Conservation (phyloP, 2,329 filamentous ascomycete genomes). For the Purpureocillium lavendulum region DNA sequence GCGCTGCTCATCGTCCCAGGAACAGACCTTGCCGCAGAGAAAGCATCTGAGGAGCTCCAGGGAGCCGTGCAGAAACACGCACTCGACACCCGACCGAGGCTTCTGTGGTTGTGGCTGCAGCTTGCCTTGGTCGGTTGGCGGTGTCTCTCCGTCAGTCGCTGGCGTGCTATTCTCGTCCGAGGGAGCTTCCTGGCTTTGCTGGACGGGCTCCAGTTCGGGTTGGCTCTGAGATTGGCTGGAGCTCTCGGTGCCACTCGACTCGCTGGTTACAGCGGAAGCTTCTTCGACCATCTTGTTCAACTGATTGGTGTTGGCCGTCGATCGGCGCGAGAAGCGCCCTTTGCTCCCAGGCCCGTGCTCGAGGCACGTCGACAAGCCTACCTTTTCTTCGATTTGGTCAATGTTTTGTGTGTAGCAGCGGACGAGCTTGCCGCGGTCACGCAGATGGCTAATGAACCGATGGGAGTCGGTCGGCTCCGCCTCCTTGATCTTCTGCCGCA, state of each 20-base stretch:
- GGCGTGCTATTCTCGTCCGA: constrained; percentile 6
- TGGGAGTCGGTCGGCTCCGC: constrained; percentile 58
- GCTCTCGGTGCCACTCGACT: constrained; percentile 8
- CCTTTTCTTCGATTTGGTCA: constrained; percentile 63
- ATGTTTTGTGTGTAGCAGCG: constrained; percentile 72
- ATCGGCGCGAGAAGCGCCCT: constrained; percentile 48
- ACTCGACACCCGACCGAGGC: constrained; percentile 43
- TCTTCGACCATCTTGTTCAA: constrained; percentile 30
- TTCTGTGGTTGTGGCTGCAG: constrained; percentile 6
- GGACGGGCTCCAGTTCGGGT: constrained; percentile 2
- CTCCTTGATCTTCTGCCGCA: constrained; percentile 55
- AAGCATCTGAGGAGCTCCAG: constrained; percentile 57
- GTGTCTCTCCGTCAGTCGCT: constrained; percentile 9
- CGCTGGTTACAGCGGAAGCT: constrained; percentile 8
- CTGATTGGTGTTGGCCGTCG: constrained; percentile 24
- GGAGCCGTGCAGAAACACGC: constrained; percentile 67
- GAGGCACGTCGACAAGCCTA: constrained; percentile 57
- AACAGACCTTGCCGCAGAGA: constrained; percentile 46
- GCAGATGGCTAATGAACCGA: constrained; percentile 58
- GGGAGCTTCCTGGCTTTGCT: constrained; percentile 2
- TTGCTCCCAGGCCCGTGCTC: constrained; percentile 53
- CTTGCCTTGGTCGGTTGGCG: constrained; percentile 11
- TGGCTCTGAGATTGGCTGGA: constrained; percentile 6
- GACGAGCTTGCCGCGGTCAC: constrained; percentile 59
- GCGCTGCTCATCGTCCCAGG: constrained; percentile 50